phyloP scores from a whole-genome alignment of 2,329 filamentous ascomycete species.

The Coniochaeta sp. region DNA sequence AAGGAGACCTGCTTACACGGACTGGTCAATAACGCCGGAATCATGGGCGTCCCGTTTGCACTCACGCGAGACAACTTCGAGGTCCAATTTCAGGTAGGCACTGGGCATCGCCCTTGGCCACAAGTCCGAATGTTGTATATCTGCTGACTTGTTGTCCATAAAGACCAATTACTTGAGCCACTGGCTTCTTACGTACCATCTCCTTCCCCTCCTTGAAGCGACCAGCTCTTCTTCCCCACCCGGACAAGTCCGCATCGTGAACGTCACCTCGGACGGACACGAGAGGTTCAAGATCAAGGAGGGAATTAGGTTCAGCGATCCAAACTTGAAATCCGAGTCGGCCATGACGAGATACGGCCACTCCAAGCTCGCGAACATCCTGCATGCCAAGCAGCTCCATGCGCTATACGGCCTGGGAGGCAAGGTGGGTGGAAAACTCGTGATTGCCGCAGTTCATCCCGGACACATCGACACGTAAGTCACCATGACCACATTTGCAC shows the following conservation, averaged over 20 bases:
- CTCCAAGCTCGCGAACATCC: conserved; percentile 10
- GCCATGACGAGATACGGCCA: conserved; percentile 9
- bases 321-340: conserved; percentile 1
- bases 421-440: not conserved
- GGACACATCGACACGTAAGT: conserved; percentile 8
- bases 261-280: conserved; percentile 9
- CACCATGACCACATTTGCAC: no score
- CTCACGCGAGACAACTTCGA: conserved; percentile 26
- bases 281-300: not conserved
- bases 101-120: not conserved
- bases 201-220: conserved; percentile 26
- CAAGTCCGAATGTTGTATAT: not conserved
- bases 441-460: conserved; percentile 7
- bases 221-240: conserved; percentile 17
- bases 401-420: conserved; percentile 5
- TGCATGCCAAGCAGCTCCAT: conserved; percentile 7
- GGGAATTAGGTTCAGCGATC: conserved; percentile 11
- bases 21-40: conserved; percentile 23
- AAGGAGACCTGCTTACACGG: conserved; percentile 22
- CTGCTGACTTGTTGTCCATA: conserved; percentile 10
- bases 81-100: conserved; percentile 19
- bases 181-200: conserved; percentile 30
- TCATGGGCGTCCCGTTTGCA: conserved; percentile 22
- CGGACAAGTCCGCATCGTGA: conserved; percentile 14
- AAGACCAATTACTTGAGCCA: conserved; percentile 34